Conservation (phyloP, 225 moss, liverwort and hornwort species). For the Polytrichum formosum region DNA sequence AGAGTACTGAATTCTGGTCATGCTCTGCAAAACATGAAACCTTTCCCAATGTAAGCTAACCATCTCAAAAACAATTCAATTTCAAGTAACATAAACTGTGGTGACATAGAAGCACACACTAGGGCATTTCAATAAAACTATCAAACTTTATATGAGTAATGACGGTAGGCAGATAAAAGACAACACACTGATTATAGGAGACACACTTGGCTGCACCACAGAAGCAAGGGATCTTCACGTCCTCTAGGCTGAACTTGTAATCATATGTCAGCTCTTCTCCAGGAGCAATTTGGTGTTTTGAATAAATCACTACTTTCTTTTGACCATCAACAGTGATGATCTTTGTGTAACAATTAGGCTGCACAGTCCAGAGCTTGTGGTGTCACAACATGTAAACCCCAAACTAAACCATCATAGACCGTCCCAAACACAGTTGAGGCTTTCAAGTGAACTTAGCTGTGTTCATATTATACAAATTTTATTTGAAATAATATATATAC, state of each 20-base stretch:
- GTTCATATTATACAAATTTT: too few species aligned
- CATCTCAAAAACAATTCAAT: not conserved
- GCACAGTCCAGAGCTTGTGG: not conserved
- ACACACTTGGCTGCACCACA: constrained; percentile 54
- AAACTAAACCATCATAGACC: not conserved
- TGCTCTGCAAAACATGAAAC: not conserved
- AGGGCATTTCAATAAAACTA: not conserved
- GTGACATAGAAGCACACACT: not conserved
- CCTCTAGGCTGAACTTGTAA: constrained; percentile 58
- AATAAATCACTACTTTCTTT: constrained; percentile 72
- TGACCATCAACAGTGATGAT: constrained; percentile 82
- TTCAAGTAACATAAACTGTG: not conserved
- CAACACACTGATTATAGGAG: not conserved
- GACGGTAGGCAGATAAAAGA: not conserved
- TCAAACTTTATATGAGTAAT: not conserved
- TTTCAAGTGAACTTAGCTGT: too few species aligned
- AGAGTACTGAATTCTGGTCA: not conserved
- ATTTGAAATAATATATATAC: too few species aligned
- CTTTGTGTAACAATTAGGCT: constrained; percentile 92
- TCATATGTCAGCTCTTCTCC: constrained; percentile 57
- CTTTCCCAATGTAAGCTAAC: not conserved
- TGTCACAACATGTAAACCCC: not conserved
- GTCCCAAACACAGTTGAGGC: too few species aligned
- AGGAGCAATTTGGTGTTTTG: constrained; percentile 34
- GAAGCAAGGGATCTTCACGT: constrained; percentile 57